These are phyloP conservation scores for Agroathelia rolfsii DNA, from an alignment of 1,284 basidiomycete genomes.

Conservation along the genomic window DNA sequence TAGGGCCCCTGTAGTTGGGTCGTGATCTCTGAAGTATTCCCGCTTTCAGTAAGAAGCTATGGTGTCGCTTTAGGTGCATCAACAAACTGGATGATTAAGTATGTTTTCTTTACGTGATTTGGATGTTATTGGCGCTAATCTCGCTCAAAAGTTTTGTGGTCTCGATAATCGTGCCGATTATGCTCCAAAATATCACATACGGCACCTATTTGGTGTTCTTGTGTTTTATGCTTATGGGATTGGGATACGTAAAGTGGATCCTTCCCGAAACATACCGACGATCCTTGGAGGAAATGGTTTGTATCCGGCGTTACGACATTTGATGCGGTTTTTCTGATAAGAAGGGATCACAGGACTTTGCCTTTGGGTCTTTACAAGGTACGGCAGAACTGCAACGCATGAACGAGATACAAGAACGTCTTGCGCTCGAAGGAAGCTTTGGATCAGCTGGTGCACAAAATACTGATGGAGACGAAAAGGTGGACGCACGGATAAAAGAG, in stretches of 20 bases:
- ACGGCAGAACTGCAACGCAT: no score
- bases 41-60: conserved; percentile 16
- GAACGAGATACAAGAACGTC: no score
- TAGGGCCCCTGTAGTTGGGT: conserved; percentile 16
- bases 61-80: conserved; percentile 18
- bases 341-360: conserved; percentile 14
- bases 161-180: conserved; percentile 15
- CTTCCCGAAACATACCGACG: conserved; percentile 18
- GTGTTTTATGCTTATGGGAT: conserved; percentile 18
- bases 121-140: conserved; percentile 1
- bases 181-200: conserved; percentile 15
- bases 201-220: conserved; percentile 19
- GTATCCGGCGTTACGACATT: not conserved
- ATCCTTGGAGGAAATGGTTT: conserved; percentile 18
- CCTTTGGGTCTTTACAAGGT: conserved; percentile 12
- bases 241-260: conserved; percentile 15
- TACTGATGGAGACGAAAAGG: no score
- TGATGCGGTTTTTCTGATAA: not conserved
- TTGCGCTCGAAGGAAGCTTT: no score
- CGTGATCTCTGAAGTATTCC: conserved; percentile 18
- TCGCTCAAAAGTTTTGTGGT: conserved; percentile 14
- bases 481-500: no score
- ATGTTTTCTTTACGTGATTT: conserved; percentile 2
- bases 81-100: conserved; percentile 19
- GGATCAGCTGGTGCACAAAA: no score